A percentile compares a stretch with the other conserved stretches of the same genome.
Evolutionary conservation across 495 filamentous ascomycete genomes (phyloP).

Genomic region (Pyrenula massariospora): DNA sequence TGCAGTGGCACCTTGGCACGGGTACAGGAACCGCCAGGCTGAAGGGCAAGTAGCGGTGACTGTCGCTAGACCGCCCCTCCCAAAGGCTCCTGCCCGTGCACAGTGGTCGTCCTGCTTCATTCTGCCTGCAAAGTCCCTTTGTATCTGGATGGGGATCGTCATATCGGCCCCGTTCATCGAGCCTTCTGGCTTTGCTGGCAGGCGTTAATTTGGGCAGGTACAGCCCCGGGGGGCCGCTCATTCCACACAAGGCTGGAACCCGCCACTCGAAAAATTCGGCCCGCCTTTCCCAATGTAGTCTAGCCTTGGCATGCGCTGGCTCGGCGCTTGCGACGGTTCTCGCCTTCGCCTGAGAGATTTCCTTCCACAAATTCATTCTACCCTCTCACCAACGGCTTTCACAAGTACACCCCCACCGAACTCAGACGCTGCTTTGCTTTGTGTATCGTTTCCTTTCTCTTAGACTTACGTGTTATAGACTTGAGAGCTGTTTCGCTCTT

Average conservation of each 20-base stretch:
- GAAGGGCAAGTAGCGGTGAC: too few species aligned
- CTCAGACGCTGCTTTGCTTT: neutral
- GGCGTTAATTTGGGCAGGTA: too few species aligned
- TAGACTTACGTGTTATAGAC: neutral
- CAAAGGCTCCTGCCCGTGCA: too few species aligned
- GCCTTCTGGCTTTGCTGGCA: too few species aligned
- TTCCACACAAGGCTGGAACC: neutral
- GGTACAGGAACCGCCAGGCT: too few species aligned
- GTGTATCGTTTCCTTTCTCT: neutral
- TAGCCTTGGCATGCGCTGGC: neutral
- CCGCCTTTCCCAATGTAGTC: neutral
- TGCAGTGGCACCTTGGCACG: too few species aligned
- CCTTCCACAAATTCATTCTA: neutral
- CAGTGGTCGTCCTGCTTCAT: too few species aligned
- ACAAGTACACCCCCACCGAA: neutral
- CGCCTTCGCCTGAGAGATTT: neutral
- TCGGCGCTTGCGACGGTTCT: neutral
- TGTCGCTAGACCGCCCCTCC: too few species aligned
- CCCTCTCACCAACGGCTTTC: neutral
- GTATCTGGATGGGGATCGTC: too few species aligned
- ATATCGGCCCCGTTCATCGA: too few species aligned
- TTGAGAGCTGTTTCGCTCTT: neutral
- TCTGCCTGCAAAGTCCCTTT: too few species aligned
- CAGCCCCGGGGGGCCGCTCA: too few species aligned
- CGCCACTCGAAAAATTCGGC: neutral